phyloP scores from a whole-genome alignment of 1,139 yeast species.

The Hansenula sp. region DNA sequence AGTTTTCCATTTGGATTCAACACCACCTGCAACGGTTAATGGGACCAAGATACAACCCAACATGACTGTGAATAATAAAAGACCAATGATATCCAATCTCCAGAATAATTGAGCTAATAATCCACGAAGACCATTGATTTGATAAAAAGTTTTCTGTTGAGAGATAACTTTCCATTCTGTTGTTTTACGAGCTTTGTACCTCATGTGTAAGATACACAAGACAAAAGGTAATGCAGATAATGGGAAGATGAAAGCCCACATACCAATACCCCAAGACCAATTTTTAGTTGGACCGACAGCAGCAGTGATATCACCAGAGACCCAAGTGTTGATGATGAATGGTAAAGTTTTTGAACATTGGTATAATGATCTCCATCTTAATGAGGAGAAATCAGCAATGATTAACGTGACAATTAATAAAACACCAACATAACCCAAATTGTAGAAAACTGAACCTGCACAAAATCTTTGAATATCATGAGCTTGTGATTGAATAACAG shows the following conservation, averaged over 20 bases:
- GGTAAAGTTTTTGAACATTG: conserved; percentile 68
- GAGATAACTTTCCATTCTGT: conserved; percentile 40
- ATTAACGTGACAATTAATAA: conserved; percentile 52
- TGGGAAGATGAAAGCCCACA: conserved; percentile 80
- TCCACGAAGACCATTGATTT: conserved; percentile 23
- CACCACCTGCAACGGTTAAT: conserved; percentile 61
- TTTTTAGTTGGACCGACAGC: conserved; percentile 32
- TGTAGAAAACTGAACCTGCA: conserved; percentile 71
- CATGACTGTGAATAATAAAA: conserved; percentile 43
- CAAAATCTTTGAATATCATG: conserved; percentile 61
- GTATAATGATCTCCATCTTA: conserved; percentile 67
- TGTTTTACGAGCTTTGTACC: conserved; percentile 45
- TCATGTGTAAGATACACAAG: conserved; percentile 52
- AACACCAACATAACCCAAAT: conserved; percentile 67
- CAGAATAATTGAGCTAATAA: conserved; percentile 28
- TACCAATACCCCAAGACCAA: conserved; percentile 76
- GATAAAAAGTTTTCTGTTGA: conserved; percentile 24
- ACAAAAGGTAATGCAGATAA: conserved; percentile 57
- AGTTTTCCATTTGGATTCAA: conserved; percentile 42
- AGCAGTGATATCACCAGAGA: conserved; percentile 53
- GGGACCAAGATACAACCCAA: conserved; percentile 50
- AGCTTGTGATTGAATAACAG: conserved; percentile 67
- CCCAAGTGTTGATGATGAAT: conserved; percentile 74
- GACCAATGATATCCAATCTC: conserved; percentile 55
- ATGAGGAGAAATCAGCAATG: conserved; percentile 60